Conservation (phyloP, 2,329 filamentous ascomycete genomes). For the Aspergillus novoparasiticus region DNA sequence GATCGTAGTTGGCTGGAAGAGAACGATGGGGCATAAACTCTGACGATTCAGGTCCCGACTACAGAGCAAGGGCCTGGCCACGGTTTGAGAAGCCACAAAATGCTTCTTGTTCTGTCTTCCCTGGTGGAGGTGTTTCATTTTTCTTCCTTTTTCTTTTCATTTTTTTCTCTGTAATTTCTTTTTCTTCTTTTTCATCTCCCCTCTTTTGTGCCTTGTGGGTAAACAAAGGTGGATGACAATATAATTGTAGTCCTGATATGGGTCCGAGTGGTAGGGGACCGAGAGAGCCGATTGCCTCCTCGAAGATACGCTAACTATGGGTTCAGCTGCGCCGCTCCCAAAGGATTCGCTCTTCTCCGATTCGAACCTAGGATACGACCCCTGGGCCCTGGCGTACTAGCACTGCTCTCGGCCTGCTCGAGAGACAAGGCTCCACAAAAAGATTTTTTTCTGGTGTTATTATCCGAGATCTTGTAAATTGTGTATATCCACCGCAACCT, state of each 20-base stretch:
- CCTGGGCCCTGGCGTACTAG: background rate
- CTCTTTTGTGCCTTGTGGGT: background rate
- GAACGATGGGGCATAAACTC: constrained; percentile 16
- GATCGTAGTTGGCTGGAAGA: constrained; percentile 15
- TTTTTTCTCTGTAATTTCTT: background rate
- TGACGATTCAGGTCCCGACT: constrained; percentile 3
- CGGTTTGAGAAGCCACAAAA: background rate
- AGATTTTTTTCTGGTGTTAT: background rate
- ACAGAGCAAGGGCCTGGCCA: background rate
- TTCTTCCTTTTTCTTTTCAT: background rate
- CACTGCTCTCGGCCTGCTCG: background rate
- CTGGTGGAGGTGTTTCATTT: background rate
- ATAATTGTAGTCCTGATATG: background rate
- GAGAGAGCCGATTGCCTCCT: background rate
- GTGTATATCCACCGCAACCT: background rate
- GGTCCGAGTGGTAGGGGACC: background rate
- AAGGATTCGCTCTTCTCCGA: constrained; percentile 7
- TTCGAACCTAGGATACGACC: background rate
- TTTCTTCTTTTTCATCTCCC: background rate
- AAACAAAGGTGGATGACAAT: background rate
- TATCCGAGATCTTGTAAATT: background rate
- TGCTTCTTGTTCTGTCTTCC: background rate
- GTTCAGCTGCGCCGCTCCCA: constrained; percentile 6
- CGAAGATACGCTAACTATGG: constrained; percentile 4
- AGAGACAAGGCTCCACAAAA: background rate